Base-by-base conservation (phyloP, 345 rosid species). In the Euphorbia tirucalli region DNA sequence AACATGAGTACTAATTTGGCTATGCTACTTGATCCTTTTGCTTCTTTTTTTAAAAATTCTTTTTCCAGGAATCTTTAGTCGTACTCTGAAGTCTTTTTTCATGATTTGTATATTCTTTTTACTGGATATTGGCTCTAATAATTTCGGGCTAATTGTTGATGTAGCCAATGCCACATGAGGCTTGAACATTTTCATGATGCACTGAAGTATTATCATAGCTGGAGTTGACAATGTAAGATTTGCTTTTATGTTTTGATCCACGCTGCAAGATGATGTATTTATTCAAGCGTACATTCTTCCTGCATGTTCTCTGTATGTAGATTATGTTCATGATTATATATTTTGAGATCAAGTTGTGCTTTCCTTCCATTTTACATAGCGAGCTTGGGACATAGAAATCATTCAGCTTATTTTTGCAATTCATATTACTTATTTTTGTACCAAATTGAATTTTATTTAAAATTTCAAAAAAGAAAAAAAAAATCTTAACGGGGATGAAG, bases 141-240 rank as follows among this genome's bases (percentile, higher is more conserved):
- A 78, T 77, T 64, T 80, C 58, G 84, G 76, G 60, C 83, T 89
- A 80, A 75, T 90, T 68, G 77, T 71, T 28, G 82, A 83, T 72
- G 79, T 88, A 71, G 97, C 91, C 37, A 93, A 90, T 71, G 75
- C 96, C 71, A 77, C 74, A 86, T 81, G 86, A 88, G 75, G 71
- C 80, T 79, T 66, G 87, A 78, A 71, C 80, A 84, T 77, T 85
- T 75, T 69, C 79, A 67, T 66, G 70, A 70, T 43, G 98, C 96
- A 24, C 84, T 94, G 78, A 90, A 87, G 79, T 92, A 87, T 79
- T 94, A 94, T 83, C 77, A 70, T 72, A 78, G 71, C 46, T 68
- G 84, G 79, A 71, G 41, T 70, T 78, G 81, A 71, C 71, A 75
- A 81, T 59, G 98, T 93, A 83, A 86, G 93, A 5, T 19, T 7